Evolutionary conservation across 306 rosid genomes (phyloP).

Genomic region (Acmispon strigosus): DNA sequence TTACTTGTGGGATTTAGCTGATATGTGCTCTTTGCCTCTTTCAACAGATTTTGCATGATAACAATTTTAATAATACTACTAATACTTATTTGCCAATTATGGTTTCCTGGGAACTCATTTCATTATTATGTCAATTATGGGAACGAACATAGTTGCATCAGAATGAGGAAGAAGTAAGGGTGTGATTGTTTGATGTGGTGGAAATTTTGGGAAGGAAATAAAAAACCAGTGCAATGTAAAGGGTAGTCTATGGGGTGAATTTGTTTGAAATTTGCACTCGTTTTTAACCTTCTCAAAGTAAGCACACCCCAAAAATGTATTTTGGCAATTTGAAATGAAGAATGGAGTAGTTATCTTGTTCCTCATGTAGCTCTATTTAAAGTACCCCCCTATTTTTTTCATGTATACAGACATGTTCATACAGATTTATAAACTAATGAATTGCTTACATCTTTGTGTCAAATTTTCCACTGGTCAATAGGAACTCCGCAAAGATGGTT

Average conservation of each 20-base stretch:
- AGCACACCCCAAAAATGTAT: neutral
- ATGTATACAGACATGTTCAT: neutral
- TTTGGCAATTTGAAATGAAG: neutral
- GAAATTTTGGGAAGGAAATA: neutral
- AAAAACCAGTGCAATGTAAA: neutral
- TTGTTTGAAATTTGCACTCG: neutral
- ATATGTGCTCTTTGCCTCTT: too few species aligned
- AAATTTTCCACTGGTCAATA: conserved; percentile 21
- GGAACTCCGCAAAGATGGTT: conserved; percentile 99
- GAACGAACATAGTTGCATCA: neutral
- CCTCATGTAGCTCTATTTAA: neutral
- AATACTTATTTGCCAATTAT: neutral
- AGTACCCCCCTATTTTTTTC: neutral
- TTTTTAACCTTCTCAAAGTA: neutral
- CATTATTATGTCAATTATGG: neutral
- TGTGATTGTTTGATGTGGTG: neutral
- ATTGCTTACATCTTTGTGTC: neutral
- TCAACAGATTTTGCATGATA: neutral
- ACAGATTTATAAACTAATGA: neutral
- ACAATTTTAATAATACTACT: neutral
- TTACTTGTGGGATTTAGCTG: too few species aligned
- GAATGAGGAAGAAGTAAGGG: neutral
- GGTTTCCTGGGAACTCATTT: neutral
- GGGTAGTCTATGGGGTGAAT: neutral
- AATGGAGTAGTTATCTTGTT: conserved; percentile 1